Base-by-base conservation (phyloP, 441 rosid species). In the Populus tomentosa region DNA sequence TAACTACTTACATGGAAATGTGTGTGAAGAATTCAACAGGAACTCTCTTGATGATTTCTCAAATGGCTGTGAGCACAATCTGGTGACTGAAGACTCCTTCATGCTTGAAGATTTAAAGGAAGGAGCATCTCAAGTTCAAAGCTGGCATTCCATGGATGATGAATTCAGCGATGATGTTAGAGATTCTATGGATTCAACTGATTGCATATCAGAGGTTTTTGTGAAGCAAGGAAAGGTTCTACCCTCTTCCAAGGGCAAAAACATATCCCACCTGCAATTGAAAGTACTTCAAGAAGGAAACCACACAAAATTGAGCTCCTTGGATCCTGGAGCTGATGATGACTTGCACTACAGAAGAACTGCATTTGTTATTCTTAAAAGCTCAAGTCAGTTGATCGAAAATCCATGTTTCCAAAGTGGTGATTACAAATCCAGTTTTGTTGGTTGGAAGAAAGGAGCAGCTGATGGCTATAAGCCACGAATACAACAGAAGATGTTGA, bases 331-430 rank as follows among this genome's bases (percentile, higher is more conserved):
- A 62, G 80, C 67, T 70, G 84, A 75, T 21, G 89, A 88, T 74
- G 87, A 81, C 77, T 77, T 85, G 77, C 89, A 88, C 80, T 94
- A 89, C 84, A 84, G 73, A 75, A 89, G 42, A 86, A 88, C 89
- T 38, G 65, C 91, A 65, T 83, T 89, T 68, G 75, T 84, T 70
- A 72, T 92, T 67, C 84, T 89, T 68, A 62, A 75, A 64, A 77
- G 80, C 74, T 81, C 90, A n/a, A 71, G 67, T 36, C 70, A 64
- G 62, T 79, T 74, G 30, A 76, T 67, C 18, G 84, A 76, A 63
- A 80, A 81, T 61, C 72, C 38, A 23, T 36, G 76, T 79, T 75
- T 80, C 33, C 72, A 40, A n/a, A 72, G 85, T 69, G 75, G 77
- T 53, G 80, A 84, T 62, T 69, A 77, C 75, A 88, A 80, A 75